Evolutionary conservation across 306 rosid species (phyloP).

Genomic region (Rubus parviflorus): DNA sequence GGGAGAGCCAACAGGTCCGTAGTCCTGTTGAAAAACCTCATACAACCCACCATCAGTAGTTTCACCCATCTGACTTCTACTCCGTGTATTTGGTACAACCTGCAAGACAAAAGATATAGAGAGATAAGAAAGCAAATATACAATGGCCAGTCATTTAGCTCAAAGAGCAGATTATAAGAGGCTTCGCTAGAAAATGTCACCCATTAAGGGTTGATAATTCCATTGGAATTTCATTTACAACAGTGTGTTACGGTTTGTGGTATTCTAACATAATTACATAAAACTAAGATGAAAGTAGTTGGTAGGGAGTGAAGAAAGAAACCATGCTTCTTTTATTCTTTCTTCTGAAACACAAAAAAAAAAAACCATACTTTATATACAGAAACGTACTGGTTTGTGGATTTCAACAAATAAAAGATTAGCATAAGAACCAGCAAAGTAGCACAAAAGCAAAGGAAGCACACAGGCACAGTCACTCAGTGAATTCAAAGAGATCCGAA

Average conservation of each 20-base stretch:
- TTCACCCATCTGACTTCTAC: constrained; percentile 99
- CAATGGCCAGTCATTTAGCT: not conserved
- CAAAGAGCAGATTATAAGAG: not conserved
- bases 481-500: constrained; percentile 23
- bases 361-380: not conserved
- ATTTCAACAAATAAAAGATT: not conserved
- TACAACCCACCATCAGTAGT: constrained; percentile 95
- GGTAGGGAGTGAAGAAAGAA: not conserved
- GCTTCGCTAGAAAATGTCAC: not conserved
- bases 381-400: not conserved
- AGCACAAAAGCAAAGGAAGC: not conserved
- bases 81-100: constrained; percentile 94
- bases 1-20: constrained; percentile 82
- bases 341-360: not conserved
- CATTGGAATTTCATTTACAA: not conserved
- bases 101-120: constrained; percentile 29
- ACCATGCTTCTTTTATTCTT: not conserved
- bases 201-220: not conserved
- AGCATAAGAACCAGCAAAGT: constrained; percentile 8
- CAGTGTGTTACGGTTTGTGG: not conserved
- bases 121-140: not conserved
- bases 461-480: constrained; percentile 13
- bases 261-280: not conserved
- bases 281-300: not conserved
- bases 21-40: constrained; percentile 96